These are phyloP conservation scores for Paramecium sexaurelia DNA, from an alignment of 73 alveolate species.

Conservation along the genomic window DNA sequence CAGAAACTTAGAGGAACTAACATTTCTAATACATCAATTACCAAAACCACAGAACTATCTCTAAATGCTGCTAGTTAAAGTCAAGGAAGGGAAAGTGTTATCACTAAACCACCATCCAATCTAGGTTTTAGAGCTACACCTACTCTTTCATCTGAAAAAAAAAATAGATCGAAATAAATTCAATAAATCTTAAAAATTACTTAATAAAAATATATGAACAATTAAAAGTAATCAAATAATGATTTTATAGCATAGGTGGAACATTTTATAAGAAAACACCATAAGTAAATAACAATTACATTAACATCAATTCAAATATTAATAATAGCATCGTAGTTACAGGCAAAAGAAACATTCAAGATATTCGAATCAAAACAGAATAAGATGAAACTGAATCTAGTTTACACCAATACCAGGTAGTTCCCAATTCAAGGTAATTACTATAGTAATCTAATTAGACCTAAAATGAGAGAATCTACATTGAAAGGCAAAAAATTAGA, in stretches of 20 bases:
- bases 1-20: constrained; percentile 25
- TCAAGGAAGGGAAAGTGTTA: constrained; percentile 20
- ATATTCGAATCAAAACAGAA: constrained; percentile 49
- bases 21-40: constrained; percentile 23
- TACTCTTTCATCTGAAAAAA: constrained; percentile 39
- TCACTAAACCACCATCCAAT: constrained; percentile 29
- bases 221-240: neutral
- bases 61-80: constrained; percentile 26
- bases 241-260: neutral
- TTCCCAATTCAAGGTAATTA: constrained; percentile 48
- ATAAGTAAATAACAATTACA: constrained; percentile 13
- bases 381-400: constrained; percentile 38
- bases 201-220: neutral
- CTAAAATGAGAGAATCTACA: constrained; percentile 49
- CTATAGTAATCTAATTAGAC: neutral
- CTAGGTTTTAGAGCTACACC: constrained; percentile 8
- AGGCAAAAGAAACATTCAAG: constrained; percentile 12
- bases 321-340: constrained; percentile 40
- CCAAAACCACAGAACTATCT: neutral
- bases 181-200: constrained; percentile 33
- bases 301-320: constrained; percentile 25
- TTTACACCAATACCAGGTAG: neutral
- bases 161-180: constrained; percentile 33
- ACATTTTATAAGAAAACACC: constrained; percentile 14
- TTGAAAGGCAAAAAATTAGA: constrained; percentile 28